Percentiles rank a stretch among this genome's conserved stretches.
Evolutionary conservation across 2,329 filamentous ascomycete genomes (phyloP).

Genomic region (Aspergillus jensenii): DNA sequence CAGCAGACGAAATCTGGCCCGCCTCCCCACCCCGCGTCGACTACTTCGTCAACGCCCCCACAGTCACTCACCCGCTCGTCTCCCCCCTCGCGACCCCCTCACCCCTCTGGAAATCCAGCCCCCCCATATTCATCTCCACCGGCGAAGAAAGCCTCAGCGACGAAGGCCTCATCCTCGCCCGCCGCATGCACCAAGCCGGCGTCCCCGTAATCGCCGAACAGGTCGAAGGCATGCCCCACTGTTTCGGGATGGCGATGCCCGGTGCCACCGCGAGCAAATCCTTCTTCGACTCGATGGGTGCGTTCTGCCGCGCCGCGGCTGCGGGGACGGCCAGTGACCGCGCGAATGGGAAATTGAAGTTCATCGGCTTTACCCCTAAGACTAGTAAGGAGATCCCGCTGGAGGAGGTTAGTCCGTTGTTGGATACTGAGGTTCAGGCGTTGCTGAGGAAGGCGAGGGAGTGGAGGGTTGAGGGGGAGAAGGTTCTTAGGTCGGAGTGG

Average conservation of each 20-base stretch:
- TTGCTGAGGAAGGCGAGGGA: constrained; percentile 27
- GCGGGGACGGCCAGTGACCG: constrained; percentile 23
- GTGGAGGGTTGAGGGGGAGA: constrained; percentile 38
- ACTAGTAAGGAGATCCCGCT: constrained; percentile 31
- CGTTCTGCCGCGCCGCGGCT: constrained; percentile 49
- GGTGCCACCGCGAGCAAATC: constrained; percentile 47
- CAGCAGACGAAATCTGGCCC: constrained; percentile 42
- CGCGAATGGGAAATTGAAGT: constrained; percentile 30
- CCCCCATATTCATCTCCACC: constrained; percentile 42
- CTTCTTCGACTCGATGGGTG: constrained; percentile 57
- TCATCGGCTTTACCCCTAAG: constrained; percentile 30
- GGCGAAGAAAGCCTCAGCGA: constrained; percentile 46
- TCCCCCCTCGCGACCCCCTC: constrained; percentile 38
- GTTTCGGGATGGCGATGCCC: constrained; percentile 58
- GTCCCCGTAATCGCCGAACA: constrained; percentile 39
- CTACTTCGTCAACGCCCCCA: constrained; percentile 40
- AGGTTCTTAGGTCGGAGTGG: constrained; percentile 31
- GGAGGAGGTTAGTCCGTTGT: constrained; percentile 32
- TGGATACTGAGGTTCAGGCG: constrained; percentile 37
- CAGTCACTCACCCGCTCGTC: constrained; percentile 41
- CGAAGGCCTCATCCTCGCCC: constrained; percentile 40
- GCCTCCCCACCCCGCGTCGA: constrained; percentile 43
- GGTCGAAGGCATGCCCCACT: constrained; percentile 49
- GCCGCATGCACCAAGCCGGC: constrained; percentile 40
- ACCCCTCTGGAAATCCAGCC: constrained; percentile 42